phyloP scores from a whole-genome alignment of 2,329 filamentous ascomycete species.

The Penicillium sumatraense region DNA sequence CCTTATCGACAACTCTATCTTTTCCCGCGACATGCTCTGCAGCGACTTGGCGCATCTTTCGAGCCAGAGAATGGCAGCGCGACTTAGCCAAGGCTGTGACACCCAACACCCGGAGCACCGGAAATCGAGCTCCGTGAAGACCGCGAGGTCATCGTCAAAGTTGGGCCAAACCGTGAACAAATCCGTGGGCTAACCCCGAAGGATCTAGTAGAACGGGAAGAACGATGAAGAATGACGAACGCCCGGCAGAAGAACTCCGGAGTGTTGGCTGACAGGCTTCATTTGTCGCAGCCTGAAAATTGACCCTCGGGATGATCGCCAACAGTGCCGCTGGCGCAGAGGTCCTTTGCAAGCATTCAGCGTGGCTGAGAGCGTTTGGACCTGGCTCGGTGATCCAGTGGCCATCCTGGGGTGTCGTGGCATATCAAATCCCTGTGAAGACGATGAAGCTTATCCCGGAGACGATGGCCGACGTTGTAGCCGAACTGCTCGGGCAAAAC shows the following conservation, averaged over 20 bases:
- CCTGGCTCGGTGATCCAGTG: conserved; percentile 7
- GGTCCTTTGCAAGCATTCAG: conserved; percentile 6
- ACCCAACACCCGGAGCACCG: background rate
- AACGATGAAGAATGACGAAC: background rate
- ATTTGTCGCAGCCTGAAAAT: conserved; percentile 9
- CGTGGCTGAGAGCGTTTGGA: conserved; percentile 7
- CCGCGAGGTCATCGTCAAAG: conserved; percentile 5
- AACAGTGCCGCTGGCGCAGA: conserved; percentile 8
- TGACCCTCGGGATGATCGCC: conserved; percentile 8
- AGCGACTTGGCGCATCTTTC: background rate
- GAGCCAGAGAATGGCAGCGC: background rate
- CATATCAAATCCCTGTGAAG: conserved; percentile 5
- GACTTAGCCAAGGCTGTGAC: background rate
- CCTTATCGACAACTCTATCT: background rate
- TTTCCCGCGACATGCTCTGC: background rate
- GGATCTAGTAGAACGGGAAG: conserved; percentile 5
- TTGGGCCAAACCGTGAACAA: conserved; percentile 4
- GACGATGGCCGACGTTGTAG: conserved; percentile 10
- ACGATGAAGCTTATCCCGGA: conserved; percentile 9
- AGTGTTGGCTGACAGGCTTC: conserved; percentile 1
- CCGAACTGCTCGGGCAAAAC: conserved; percentile 8
- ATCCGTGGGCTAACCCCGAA: background rate
- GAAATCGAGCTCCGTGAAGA: conserved; percentile 3
- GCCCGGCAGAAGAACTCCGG: conserved; percentile 4
- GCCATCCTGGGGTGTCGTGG: conserved; percentile 9